Evolutionary conservation across 805 yeast genomes (phyloP), one percentile per base, ranked within the genome.

Genomic region (Blastobotrys terrestris): DNA sequence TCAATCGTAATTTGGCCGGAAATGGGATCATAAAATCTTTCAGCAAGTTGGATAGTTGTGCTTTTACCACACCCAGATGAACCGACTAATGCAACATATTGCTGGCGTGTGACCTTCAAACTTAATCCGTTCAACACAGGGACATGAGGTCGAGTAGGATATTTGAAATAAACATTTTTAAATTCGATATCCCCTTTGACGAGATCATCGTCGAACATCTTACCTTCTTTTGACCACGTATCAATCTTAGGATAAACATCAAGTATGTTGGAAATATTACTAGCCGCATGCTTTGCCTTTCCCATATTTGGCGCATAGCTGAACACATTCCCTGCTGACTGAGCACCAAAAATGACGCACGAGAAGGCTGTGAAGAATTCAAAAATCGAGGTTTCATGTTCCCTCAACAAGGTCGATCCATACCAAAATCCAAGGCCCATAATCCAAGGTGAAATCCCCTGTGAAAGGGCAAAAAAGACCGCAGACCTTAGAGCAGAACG

Each of bases 21-120:
- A 49, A 72, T 68, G 7, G 79, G 73, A 54, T 77, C 74, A 61
- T 80, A 80, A 49, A 79, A 77, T 20, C 83, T 67, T 55, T 81
- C 74, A 39, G 78, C 66, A 21, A 60, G 48, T 1, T 79, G 66
- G 16, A 83, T 81, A 40, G 83, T 72, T 1, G 85, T 81, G 3
- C 80, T 73, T 62, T 80, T 80, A 13, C 85, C 85, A 53, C 81
- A 76, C 1, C 85, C 85, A 1, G 83, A 78, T 0, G 84, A 77
- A 2, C 84, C 85, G 6, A 92, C 83, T 2, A 92, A 68, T 50
- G 83, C 94, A 6, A 83, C 83, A 42, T 79, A 68, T 53, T 74
- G 69, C 2, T 78, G 76, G 5, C 75, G 64, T 15, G 74, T 66
- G 40, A 90, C 72, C 1, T 61, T 59, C 11, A 85, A 58, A 44